Base-by-base conservation (phyloP, 2,329 filamentous ascomycete species). In the Ceratocystis cacaofunesta region DNA sequence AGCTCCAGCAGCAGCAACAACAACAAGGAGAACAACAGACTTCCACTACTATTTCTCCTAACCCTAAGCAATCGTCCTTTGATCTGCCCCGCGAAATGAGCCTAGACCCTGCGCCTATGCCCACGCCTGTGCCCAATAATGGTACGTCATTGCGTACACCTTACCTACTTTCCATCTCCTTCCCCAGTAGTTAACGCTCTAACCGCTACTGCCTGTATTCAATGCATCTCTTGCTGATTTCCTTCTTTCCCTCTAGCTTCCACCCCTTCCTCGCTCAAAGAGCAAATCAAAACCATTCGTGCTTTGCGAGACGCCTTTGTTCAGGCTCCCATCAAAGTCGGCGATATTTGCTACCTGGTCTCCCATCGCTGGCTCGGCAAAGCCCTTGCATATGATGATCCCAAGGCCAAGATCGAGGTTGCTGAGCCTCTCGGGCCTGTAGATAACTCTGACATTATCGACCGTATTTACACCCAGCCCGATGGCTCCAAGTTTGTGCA, bases 371-470 rank as follows among this genome's bases (percentile, higher is more conserved):
- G 94, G 94, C 80, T 96, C 43, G 80, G 82, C 66, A 83, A 84
- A 67, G 89, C 94, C 2, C 78, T 87, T 67, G 82, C 87, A 28
- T 79, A 89, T 65, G 83, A 82, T 61, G 79, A 82, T 7, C 81
- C 82, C 66, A 75, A 80, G 63, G 79, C 78, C 22, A 78, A 80
- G 68, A 80, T 82, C 68, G 88, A 88, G 68, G 76, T 79, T n/a
- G 72, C 79, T 10, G 81, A 86, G 66, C 70, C 76, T 6, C 81
- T 94, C 65, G 91, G 91, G 1, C 88, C 89, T 0, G 82, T 97
- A 41, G 90, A 96, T 77, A 96, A 96, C 72, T 85, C 88, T 0
- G 88, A 92, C 72, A 85, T 96, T 68, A 84, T 92, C 63, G 78
- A 85, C 67, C 80, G 85, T 68, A 78, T 80, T 44, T 77, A 85